These are phyloP conservation scores for Puccinellia tenuiflora DNA, from an alignment of 176 grass and related monocot genomes.

Conservation along the genomic window DNA sequence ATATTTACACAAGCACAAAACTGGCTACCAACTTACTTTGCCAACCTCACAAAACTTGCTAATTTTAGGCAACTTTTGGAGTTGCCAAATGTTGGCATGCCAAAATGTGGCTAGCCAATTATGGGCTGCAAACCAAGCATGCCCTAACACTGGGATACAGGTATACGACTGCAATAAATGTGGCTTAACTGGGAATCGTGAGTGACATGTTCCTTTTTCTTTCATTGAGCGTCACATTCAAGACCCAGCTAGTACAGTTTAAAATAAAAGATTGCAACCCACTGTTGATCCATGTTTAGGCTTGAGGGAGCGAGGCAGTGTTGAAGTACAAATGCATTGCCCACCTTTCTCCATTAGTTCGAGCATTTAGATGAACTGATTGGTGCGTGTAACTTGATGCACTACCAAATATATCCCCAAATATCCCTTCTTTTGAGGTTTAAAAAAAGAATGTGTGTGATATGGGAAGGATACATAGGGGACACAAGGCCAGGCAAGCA, in stretches of 20 bases:
- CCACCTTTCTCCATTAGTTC: no score
- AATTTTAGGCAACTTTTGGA: background rate
- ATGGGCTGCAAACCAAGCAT: background rate
- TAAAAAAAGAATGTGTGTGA: background rate
- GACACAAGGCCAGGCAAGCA: background rate
- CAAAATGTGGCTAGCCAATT: background rate
- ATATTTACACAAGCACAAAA: background rate
- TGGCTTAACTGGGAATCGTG: background rate
- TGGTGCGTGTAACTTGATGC: background rate
- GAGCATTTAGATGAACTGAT: no score
- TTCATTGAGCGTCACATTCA: background rate
- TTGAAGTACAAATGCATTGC: no score
- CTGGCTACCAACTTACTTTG: background rate
- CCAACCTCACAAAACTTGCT: background rate
- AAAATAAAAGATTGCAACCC: no score
- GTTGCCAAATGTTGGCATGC: background rate
- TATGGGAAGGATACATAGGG: background rate
- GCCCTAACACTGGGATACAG: background rate
- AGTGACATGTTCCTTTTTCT: background rate
- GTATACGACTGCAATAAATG: background rate
- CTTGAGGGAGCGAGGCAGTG: no score
- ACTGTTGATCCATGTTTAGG: no score
- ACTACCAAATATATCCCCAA: background rate
- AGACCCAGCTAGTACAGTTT: no score
- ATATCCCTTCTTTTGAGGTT: background rate